Conservation (phyloP, 768 basidiomycete genomes). For the Pisolithus sp. region DNA sequence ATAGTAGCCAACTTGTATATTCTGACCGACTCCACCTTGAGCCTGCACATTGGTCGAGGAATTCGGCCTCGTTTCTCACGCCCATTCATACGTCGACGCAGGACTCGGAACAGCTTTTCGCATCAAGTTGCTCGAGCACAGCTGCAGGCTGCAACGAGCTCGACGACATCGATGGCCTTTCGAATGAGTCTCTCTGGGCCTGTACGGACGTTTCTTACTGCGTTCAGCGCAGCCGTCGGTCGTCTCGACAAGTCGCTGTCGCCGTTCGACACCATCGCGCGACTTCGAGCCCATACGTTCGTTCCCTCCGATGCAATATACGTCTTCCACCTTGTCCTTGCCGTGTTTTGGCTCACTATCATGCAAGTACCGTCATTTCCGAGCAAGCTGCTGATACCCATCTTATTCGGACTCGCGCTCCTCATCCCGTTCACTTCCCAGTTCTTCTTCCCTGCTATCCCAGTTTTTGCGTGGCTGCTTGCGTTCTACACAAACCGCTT, state of each 20-base stretch:
- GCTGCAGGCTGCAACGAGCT: no score
- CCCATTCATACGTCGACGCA: no score
- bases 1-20: no score
- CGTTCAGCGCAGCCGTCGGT: constrained; percentile 54
- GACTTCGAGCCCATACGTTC: constrained; percentile 53
- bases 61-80: no score
- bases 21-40: no score
- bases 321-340: constrained; percentile 56
- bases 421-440: constrained; percentile 83
- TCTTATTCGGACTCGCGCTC: constrained; percentile 61
- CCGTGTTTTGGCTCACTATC: constrained; percentile 64
- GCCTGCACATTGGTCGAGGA: no score
- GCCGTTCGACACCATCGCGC: constrained; percentile 55
- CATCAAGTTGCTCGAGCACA: no score
- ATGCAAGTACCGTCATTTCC: constrained; percentile 69
- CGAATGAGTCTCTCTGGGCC: constrained; percentile 4
- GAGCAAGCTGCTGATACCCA: constrained; percentile 69
- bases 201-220: constrained; percentile 26
- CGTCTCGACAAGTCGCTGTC: constrained; percentile 75
- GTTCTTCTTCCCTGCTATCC: constrained; percentile 85
- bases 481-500: constrained; percentile 83
- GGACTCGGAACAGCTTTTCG: no score
- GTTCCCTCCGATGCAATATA: constrained; percentile 53
- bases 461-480: constrained; percentile 81
- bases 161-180: neutral